Conservation (phyloP, 768 basidiomycete genomes). For the Lactarius indigo region DNA sequence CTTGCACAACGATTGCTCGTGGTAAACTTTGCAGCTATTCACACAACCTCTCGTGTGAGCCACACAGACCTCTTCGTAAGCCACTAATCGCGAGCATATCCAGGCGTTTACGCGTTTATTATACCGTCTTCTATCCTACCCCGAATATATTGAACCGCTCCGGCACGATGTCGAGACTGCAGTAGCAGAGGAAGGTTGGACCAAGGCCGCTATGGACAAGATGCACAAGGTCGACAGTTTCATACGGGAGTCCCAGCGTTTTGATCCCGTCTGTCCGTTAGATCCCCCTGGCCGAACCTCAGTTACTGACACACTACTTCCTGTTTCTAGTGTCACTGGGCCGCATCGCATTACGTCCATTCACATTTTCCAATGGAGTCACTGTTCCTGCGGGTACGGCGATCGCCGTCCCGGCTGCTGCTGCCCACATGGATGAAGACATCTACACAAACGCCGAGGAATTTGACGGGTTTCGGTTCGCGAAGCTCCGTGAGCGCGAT, state of each 20-base stretch:
- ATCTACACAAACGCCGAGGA: slow-evolving; percentile 40
- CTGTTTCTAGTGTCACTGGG: slow-evolving; percentile 21
- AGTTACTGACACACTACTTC: background rate
- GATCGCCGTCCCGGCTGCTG: slow-evolving; percentile 32
- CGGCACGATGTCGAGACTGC: slow-evolving; percentile 27
- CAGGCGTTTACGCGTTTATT: slow-evolving; percentile 20
- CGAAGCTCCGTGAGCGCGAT: slow-evolving; percentile 29
- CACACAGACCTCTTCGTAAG: background rate
- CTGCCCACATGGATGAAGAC: slow-evolving; percentile 40
- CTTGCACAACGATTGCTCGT: slow-evolving; percentile 34
- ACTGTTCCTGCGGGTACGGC: slow-evolving; percentile 39
- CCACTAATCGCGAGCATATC: background rate
- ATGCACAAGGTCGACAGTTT: slow-evolving; percentile 31
- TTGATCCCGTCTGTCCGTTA: slow-evolving; percentile 13
- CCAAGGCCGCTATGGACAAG: slow-evolving; percentile 14
- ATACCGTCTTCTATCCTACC: slow-evolving; percentile 26
- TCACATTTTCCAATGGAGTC: slow-evolving; percentile 36
- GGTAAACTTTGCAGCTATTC: slow-evolving; percentile 39
- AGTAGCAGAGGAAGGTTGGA: slow-evolving; percentile 26
- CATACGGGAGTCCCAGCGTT: slow-evolving; percentile 27
- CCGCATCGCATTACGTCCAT: slow-evolving; percentile 29
- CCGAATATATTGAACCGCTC: slow-evolving; percentile 27
- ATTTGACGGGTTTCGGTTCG: slow-evolving; percentile 44
- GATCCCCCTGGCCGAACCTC: background rate
- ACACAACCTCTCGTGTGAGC: slow-evolving; percentile 35